phyloP scores from a whole-genome alignment of 208 protist species.

The Trypanosoma melophagium region DNA sequence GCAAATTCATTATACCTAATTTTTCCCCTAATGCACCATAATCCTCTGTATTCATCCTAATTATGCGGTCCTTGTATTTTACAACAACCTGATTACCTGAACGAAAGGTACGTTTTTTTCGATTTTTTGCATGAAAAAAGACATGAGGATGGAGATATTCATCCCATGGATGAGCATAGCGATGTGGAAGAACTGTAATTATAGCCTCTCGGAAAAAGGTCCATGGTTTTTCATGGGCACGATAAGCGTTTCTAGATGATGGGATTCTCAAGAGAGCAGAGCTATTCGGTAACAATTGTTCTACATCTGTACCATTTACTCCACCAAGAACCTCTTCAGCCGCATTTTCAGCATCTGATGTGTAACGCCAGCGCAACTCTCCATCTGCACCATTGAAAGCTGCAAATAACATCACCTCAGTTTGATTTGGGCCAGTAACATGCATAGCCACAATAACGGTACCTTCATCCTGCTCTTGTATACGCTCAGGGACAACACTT shows the following conservation, averaged over 20 bases:
- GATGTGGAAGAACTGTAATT: conserved; percentile 79
- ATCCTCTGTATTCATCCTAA: conserved; percentile 71
- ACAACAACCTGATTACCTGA: conserved; percentile 40
- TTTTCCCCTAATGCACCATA: conserved; percentile 66
- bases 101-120: conserved; percentile 28
- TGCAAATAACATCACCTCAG: conserved; percentile 55
- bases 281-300: background rate
- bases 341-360: conserved; percentile 66
- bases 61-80: conserved; percentile 58
- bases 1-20: conserved; percentile 29
- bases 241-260: conserved; percentile 13
- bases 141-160: conserved; percentile 60
- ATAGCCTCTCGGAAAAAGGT: conserved; percentile 73
- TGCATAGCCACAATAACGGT: conserved; percentile 61
- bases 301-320: conserved; percentile 14
- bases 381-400: conserved; percentile 75
- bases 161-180: conserved; percentile 84
- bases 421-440: conserved; percentile 33
- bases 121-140: conserved; percentile 62
- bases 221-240: conserved; percentile 68
- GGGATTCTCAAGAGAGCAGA: background rate
- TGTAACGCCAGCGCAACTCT: conserved; percentile 67
- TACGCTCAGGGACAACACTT: conserved; percentile 70
- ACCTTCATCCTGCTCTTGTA: conserved; percentile 72
- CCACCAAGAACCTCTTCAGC: conserved; percentile 64